These are phyloP conservation scores for Lachnellula subtilissima DNA, from an alignment of 2,329 filamentous ascomycete species.

Conservation along the genomic window DNA sequence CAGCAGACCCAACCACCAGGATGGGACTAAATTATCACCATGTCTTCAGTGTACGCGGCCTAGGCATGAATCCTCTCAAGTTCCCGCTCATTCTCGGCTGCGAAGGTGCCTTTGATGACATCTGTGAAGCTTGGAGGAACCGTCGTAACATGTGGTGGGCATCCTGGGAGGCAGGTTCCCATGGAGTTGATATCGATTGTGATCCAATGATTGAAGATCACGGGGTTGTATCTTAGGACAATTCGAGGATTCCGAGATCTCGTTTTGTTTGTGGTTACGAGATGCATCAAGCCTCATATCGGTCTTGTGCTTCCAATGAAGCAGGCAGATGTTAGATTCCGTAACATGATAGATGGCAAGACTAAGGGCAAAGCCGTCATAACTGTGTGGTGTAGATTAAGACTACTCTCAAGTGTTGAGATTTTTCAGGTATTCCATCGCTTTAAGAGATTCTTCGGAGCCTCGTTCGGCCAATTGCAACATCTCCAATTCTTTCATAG, in stretches of 20 bases:
- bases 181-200: conserved; percentile 16
- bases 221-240: conserved; percentile 18
- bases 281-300: conserved; percentile 19
- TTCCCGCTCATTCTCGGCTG: too few relatives aligned
- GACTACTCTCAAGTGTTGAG: not conserved
- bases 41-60: too few relatives aligned
- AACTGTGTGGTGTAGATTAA: not conserved
- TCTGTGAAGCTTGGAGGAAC: conserved; percentile 17
- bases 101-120: conserved; percentile 16
- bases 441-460: conserved; percentile 12
- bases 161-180: conserved; percentile 13
- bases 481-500: conserved; percentile 19
- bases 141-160: conserved; percentile 18
- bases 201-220: conserved; percentile 16
- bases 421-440: not conserved
- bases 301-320: conserved; percentile 16
- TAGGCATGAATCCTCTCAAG: too few relatives aligned
- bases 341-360: conserved; percentile 15
- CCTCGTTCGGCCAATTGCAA: conserved; percentile 19
- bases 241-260: conserved; percentile 18
- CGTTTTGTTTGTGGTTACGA: conserved; percentile 18
- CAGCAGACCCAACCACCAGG: too few relatives aligned
- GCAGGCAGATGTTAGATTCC: conserved; percentile 15
- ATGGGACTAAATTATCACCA: too few relatives aligned
- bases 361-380: conserved; percentile 22